Evolutionary conservation across 1,284 basidiomycete species (phyloP).

Genomic region (Singerocomus rubriflavus): DNA sequence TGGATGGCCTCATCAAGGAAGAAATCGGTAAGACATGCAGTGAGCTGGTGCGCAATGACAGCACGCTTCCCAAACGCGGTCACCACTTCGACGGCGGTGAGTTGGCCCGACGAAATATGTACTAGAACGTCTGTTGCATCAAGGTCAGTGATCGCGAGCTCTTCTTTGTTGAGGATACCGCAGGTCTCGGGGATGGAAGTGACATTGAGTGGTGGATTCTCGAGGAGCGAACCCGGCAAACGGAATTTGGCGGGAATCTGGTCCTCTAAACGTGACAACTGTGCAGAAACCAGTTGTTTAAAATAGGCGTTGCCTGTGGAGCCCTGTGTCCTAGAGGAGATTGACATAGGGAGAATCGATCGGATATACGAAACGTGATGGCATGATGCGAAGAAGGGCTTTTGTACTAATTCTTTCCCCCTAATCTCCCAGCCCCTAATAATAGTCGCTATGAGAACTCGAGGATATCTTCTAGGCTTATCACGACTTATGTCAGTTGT

Average conservation of each 20-base stretch:
- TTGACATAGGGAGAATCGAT: conserved; percentile 14
- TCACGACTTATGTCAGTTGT: no score
- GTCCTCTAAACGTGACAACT: conserved; percentile 18
- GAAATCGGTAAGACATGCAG: conserved; percentile 29
- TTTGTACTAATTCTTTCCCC: conserved; percentile 1
- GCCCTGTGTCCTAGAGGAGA: conserved; percentile 22
- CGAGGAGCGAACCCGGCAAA: conserved; percentile 16
- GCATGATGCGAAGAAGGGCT: background rate
- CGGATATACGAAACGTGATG: background rate
- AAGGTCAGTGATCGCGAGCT: conserved; percentile 44
- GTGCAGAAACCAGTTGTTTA: conserved; percentile 16
- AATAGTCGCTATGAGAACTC: background rate
- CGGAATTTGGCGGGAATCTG: conserved; percentile 23
- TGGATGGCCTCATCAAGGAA: conserved; percentile 35
- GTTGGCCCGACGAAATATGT: conserved; percentile 18
- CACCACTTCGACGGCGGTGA: conserved; percentile 27
- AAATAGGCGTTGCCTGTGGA: conserved; percentile 26
- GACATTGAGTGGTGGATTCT: conserved; percentile 27
- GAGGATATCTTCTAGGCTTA: background rate
- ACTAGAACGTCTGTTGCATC: conserved; percentile 27
- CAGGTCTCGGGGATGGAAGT: conserved; percentile 34
- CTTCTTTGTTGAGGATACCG: conserved; percentile 38
- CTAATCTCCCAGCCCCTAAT: background rate
- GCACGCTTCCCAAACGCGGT: conserved; percentile 32
- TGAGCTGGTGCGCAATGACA: conserved; percentile 30